Evolutionary conservation across 768 basidiomycete genomes (phyloP).

Genomic region (Coprinopsis sp.): DNA sequence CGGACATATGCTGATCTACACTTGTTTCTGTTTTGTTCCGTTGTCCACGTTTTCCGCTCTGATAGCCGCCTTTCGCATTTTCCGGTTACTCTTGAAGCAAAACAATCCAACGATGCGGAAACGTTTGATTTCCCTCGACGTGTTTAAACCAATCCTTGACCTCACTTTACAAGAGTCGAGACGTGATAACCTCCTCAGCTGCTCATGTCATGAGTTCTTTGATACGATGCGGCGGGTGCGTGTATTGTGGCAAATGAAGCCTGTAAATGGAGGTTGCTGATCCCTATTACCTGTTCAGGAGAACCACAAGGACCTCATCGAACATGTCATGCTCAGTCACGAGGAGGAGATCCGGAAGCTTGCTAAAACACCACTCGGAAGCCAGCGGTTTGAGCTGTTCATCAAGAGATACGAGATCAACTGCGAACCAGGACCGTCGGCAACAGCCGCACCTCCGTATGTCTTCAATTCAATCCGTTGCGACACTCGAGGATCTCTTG

Average conservation of each 20-base stretch:
- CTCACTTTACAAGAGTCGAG: conserved; percentile 78
- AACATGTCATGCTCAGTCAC: conserved; percentile 77
- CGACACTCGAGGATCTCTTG: conserved; percentile 5
- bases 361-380: conserved; percentile 53
- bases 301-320: conserved; percentile 82
- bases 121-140: conserved; percentile 80
- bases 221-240: conserved; percentile 84
- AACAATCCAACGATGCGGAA: conserved; percentile 72
- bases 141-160: conserved; percentile 79
- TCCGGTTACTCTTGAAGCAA: conserved; percentile 77
- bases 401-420: conserved; percentile 89
- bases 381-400: conserved; percentile 66
- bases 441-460: conserved; percentile 50
- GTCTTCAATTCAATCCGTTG: conserved; percentile 10
- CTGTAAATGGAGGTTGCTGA: not conserved
- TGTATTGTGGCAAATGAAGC: conserved; percentile 5
- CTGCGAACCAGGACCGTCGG: conserved; percentile 66
- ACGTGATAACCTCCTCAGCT: conserved; percentile 88
- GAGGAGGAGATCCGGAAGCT: conserved; percentile 62
- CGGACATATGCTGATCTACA: not conserved
- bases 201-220: conserved; percentile 94
- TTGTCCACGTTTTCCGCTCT: conserved; percentile 5
- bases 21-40: not conserved
- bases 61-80: conserved; percentile 87
- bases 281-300: conserved; percentile 44